Percentiles rank a stretch among this genome's conserved stretches.
These are phyloP conservation scores for Boletus pseudo-olivaceus DNA, from an alignment of 768 basidiomycete genomes.

Conservation along the genomic window DNA sequence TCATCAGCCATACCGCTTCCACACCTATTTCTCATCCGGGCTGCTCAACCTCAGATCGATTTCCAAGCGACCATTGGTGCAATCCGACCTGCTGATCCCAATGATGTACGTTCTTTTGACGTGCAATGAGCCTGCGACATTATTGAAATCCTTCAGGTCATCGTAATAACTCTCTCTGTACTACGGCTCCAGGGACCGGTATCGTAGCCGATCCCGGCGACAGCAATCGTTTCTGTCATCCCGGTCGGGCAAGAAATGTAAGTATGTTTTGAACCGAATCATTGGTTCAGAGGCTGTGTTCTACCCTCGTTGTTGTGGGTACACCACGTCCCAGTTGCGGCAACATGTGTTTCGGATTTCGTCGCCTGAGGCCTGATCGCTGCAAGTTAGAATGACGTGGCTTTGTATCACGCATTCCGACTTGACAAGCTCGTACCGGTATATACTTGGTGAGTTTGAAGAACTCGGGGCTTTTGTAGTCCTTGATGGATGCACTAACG, in stretches of 20 bases:
- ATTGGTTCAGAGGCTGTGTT: not conserved
- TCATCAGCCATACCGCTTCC: not conserved
- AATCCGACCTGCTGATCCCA: not conserved
- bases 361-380: not conserved
- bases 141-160: not conserved
- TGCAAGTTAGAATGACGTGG: not conserved
- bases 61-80: not conserved
- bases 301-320: not conserved
- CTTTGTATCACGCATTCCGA: not conserved
- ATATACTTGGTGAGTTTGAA: not conserved
- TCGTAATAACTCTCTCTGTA: not conserved
- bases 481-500: conserved; percentile 6
- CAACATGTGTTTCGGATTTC: not conserved
- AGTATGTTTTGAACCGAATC: not conserved
- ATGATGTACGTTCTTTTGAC: not conserved
- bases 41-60: not conserved
- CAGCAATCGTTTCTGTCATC: not conserved
- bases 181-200: not conserved
- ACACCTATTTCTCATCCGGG: not conserved
- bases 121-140: not conserved
- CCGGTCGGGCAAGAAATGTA: not conserved
- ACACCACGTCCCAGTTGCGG: not conserved
- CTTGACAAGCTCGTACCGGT: not conserved
- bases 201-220: not conserved
- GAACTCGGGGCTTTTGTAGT: not conserved